Percentiles rank a stretch among this genome's conserved stretches.
These are phyloP conservation scores for Lasiodiplodia theobromae DNA, from an alignment of 2,329 filamentous ascomycete species.

Conservation along the genomic window DNA sequence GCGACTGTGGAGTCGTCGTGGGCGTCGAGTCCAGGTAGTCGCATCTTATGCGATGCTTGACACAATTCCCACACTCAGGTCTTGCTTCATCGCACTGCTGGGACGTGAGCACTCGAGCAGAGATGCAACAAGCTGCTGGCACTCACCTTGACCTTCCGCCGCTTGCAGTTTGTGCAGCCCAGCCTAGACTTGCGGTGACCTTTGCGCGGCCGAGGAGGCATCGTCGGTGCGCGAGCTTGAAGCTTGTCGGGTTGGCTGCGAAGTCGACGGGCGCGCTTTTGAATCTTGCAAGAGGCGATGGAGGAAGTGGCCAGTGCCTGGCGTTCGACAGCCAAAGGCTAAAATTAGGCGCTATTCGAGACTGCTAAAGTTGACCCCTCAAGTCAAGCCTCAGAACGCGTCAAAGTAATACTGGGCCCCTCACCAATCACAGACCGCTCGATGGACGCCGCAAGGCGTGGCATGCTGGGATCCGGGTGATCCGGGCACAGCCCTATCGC, in stretches of 20 bases:
- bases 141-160: conserved; percentile 25
- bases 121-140: neutral
- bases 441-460: neutral
- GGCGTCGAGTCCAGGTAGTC: conserved; percentile 33
- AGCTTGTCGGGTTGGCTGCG: neutral
- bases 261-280: neutral
- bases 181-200: conserved; percentile 23
- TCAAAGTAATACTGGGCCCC: conserved; percentile 4
- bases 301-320: neutral
- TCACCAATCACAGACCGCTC: conserved; percentile 6
- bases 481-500: conserved; percentile 22
- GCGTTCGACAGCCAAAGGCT: neutral
- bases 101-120: neutral
- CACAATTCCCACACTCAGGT: conserved; percentile 41
- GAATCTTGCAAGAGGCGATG: neutral
- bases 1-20: neutral
- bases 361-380: neutral
- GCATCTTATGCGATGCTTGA: conserved; percentile 40
- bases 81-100: conserved; percentile 42
- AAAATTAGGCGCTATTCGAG: conserved; percentile 23
- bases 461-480: conserved; percentile 11
- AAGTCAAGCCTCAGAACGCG: conserved; percentile 19
- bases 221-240: conserved; percentile 16
- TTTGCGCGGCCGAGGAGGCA: conserved; percentile 24
- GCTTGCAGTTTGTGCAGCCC: conserved; percentile 25